Evolutionary conservation across 2,329 filamentous ascomycete species (phyloP).

Genomic region (Lasiodiplodia citricola): DNA sequence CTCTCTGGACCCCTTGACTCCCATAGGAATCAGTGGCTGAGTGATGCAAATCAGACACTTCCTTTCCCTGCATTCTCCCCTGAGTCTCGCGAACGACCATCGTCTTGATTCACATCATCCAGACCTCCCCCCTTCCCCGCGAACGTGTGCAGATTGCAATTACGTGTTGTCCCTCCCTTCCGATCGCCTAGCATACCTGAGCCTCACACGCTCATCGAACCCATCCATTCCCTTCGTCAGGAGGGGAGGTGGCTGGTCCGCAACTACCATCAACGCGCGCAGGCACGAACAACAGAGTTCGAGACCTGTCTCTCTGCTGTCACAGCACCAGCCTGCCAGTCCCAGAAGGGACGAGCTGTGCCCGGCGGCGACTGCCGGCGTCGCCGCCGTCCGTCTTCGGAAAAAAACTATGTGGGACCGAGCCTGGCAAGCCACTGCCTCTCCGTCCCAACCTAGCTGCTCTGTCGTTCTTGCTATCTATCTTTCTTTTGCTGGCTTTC

Average conservation of each 20-base stretch:
- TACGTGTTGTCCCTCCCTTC: neutral
- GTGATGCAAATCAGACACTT: constrained; percentile 7
- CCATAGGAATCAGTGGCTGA: neutral
- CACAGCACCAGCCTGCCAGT: neutral
- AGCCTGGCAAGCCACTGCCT: neutral
- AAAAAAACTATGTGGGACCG: neutral
- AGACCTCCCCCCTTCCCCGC: neutral
- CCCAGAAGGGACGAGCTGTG: neutral
- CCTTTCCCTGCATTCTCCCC: neutral
- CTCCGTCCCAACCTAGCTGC: neutral
- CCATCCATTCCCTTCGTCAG: neutral
- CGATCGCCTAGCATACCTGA: neutral
- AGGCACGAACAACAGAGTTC: neutral
- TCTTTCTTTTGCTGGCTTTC: neutral
- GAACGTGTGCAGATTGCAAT: constrained; percentile 1
- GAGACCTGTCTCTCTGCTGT: constrained; percentile 13
- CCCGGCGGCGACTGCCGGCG: neutral
- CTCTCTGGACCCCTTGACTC: neutral
- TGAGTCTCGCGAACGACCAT: neutral
- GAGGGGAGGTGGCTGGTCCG: neutral
- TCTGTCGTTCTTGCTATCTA: neutral
- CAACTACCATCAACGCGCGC: neutral
- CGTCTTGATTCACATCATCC: neutral
- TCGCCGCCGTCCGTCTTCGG: neutral
- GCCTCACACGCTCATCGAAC: neutral